Percentiles rank a stretch among this genome's conserved stretches.
phyloP scores from a whole-genome alignment of 192 early-diverging fungal species.

The Coemansia javaensis region DNA sequence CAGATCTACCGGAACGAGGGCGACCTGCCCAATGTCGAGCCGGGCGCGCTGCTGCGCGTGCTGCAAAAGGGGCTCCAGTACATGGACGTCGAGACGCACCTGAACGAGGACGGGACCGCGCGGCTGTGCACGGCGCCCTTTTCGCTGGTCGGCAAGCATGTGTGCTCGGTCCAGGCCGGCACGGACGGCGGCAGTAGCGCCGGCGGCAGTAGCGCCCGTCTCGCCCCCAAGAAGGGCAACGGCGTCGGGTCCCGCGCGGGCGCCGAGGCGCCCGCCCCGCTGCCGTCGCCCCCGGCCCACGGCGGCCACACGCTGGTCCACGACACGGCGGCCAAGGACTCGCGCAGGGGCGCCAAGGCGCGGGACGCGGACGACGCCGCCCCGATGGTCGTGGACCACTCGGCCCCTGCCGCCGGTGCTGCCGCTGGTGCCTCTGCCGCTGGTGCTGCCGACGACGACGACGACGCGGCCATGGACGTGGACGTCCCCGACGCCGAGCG shows the following conservation, averaged over 20 bases:
- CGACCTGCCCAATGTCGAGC: slow-evolving; percentile 58
- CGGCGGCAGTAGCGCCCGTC: background rate
- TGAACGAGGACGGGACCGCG: slow-evolving; percentile 79
- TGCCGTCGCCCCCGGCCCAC: slow-evolving; percentile 3
- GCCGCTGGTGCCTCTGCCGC: background rate
- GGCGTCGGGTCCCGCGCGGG: background rate
- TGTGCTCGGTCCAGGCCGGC: slow-evolving; percentile 29
- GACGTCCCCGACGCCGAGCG: slow-evolving; percentile 41
- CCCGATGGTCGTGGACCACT: background rate
- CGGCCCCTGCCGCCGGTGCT: background rate
- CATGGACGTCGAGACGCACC: slow-evolving; percentile 83
- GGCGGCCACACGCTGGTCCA: slow-evolving; percentile 44
- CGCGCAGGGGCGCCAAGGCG: slow-evolving; percentile 8
- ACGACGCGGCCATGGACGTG: slow-evolving; percentile 21
- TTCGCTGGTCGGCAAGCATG: slow-evolving; percentile 41
- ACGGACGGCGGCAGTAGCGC: slow-evolving; percentile 1
- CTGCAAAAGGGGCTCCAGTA: slow-evolving; percentile 92
- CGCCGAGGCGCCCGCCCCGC: too few relatives aligned
- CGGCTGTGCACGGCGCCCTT: slow-evolving; percentile 46
- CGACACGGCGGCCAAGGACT: slow-evolving; percentile 13
- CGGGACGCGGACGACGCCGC: background rate
- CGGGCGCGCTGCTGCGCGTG: slow-evolving; percentile 77
- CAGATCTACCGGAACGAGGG: slow-evolving; percentile 62
- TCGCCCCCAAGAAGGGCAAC: background rate
- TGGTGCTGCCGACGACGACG: slow-evolving; percentile 6